Percentiles rank a stretch among this genome's conserved stretches.
phyloP scores from a whole-genome alignment of 371 early-diverging fungal species.

The Rhizopus stolonifer region DNA sequence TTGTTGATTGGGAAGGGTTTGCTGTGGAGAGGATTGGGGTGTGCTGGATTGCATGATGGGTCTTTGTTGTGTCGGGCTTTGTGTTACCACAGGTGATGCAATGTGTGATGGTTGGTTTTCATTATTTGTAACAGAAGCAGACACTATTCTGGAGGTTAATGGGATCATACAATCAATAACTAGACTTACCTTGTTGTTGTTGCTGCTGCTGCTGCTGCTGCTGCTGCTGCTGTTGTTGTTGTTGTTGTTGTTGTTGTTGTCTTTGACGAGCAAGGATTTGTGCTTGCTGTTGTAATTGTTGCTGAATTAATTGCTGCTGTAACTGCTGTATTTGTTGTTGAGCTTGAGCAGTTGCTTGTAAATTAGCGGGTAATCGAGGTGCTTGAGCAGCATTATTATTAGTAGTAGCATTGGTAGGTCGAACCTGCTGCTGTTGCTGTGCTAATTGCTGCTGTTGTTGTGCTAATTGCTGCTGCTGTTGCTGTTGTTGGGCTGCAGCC shows the following conservation, averaged over 20 bases:
- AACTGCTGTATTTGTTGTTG: constrained; percentile 13
- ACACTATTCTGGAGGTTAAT: constrained; percentile 1
- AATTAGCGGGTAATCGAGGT: not conserved
- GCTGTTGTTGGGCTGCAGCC: constrained; percentile 29
- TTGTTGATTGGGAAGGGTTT: constrained; percentile 22
- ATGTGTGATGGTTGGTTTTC: constrained; percentile 17
- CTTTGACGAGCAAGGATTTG: constrained; percentile 9
- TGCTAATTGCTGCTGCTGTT: constrained; percentile 11
- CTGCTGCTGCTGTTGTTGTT: no score
- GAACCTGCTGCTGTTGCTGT: constrained; percentile 2
- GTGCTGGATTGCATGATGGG: constrained; percentile 5
- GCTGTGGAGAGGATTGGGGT: constrained; percentile 22
- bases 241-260: constrained; percentile 15
- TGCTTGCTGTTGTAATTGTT: constrained; percentile 9
- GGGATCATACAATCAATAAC: not conserved
- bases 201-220: constrained; percentile 12
- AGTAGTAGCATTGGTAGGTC: not conserved
- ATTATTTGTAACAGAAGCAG: constrained; percentile 9
- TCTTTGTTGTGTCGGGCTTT: constrained; percentile 13
- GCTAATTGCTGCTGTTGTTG: constrained; percentile 14
- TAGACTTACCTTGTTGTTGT: constrained; percentile 13
- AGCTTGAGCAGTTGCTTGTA: constrained; percentile 15
- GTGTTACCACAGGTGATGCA: constrained; percentile 12
- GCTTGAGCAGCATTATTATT: not conserved
- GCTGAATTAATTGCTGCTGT: constrained; percentile 6